Base-by-base conservation (phyloP, 1,139 yeast species). In the Blastobotrys capitulatus region DNA sequence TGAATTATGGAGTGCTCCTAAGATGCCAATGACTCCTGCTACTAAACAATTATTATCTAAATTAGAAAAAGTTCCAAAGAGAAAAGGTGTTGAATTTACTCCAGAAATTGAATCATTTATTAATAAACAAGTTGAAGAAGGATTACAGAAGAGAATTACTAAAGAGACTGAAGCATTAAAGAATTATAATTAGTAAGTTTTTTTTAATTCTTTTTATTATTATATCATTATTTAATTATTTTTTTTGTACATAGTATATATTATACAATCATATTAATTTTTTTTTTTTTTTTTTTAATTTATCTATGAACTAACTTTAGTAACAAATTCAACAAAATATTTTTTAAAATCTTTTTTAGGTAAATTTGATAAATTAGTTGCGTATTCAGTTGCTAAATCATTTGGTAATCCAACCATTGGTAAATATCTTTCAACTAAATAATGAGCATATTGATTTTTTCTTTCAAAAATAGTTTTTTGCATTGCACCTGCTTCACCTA, bases 401-500 rank as follows among this genome's bases (percentile, higher is more conserved):
- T 47, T 45, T 16, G 69, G 68, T 19, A 65, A 54, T n/a, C 67
- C 68, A 36, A 64, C 53, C 31, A 53, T 46, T 6, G 67, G 63
- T 36, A 66, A 54, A 48, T 61, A 64, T 34, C 54, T 55, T 13
- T 55, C 60, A 6, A 48, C 52, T 19, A 66, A 51, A 48, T 58
- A 64, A 18, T 52, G 43, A 13, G 58, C 54, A 52, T 66, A 69
- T 12, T 59, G 55, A 10, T 70, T 68, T 44, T 63, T 60, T 34
- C 59, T 61, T 6, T 68, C 65, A 61, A 67, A 83, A 56, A 86
- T 73, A 4, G 83, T 74, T 58, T 82, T 84, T 62, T 90, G 78
- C 38, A 89, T 71, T 38, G 79, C 71, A 0, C 95, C 82, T 10
- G 88, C 72, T 60, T 92, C 98, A 53, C 80, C 80, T 2, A 89